Evolutionary conservation across 345 rosid genomes (phyloP).

Genomic region (Eucalyptus grandis): DNA sequence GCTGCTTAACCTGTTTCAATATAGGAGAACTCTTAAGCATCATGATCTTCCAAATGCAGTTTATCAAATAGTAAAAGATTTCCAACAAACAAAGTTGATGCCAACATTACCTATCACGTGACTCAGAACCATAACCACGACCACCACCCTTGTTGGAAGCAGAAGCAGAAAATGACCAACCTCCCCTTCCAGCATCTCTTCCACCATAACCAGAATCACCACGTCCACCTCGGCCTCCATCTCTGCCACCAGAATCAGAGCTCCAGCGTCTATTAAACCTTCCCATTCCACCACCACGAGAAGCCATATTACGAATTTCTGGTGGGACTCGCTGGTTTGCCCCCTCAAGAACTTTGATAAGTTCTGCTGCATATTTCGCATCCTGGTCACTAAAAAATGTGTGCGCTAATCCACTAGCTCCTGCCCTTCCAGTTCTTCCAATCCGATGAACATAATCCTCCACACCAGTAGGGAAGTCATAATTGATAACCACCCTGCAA

Average conservation of each 20-base stretch:
- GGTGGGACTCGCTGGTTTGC: constrained; percentile 83
- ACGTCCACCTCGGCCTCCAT: constrained; percentile 48
- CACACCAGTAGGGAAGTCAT: constrained; percentile 94
- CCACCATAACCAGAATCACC: constrained; percentile 37
- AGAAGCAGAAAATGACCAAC: neutral
- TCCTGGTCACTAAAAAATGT: constrained; percentile 91
- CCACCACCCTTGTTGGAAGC: constrained; percentile 21
- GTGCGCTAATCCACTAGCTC: constrained; percentile 87
- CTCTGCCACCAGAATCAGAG: constrained; percentile 47
- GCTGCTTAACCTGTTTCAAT: neutral
- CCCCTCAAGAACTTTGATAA: constrained; percentile 84
- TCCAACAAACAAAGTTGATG: neutral
- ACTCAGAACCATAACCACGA: constrained; percentile 29
- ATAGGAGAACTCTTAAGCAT: neutral
- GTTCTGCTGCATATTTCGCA: constrained; percentile 78
- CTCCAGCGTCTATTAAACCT: constrained; percentile 79
- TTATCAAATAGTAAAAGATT: neutral
- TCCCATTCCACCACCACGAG: constrained; percentile 71
- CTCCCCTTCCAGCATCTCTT: constrained; percentile 47
- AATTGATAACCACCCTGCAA: constrained; percentile 83
- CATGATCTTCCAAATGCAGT: neutral
- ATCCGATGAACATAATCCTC: constrained; percentile 98
- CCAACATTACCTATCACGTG: constrained; percentile 54
- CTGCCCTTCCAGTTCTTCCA: constrained; percentile 98
- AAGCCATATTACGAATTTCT: constrained; percentile 79